phyloP scores from a whole-genome alignment of 768 basidiomycete species.

The Nidularia sp. region DNA sequence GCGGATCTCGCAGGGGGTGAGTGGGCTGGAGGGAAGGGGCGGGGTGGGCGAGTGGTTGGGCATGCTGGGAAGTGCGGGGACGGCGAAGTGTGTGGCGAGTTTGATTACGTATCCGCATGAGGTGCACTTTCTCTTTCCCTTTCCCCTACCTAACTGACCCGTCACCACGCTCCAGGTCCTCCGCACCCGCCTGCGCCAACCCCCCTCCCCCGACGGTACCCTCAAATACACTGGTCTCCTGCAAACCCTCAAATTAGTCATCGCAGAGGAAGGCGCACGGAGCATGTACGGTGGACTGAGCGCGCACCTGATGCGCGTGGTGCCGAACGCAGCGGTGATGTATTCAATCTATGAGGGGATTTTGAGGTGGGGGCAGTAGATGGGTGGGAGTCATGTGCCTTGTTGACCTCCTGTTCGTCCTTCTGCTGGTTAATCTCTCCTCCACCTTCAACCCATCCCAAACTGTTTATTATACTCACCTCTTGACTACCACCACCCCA shows the following conservation, averaged over 20 bases:
- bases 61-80: slow-evolving; percentile 87
- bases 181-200: slow-evolving; percentile 90
- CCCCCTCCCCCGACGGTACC: slow-evolving; percentile 62
- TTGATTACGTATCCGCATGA: slow-evolving; percentile 98
- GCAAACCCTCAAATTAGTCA: slow-evolving; percentile 81
- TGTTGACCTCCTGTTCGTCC: too few species aligned
- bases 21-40: slow-evolving; percentile 49
- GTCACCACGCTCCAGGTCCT: too few species aligned
- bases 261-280: slow-evolving; percentile 85
- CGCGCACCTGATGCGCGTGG: slow-evolving; percentile 94
- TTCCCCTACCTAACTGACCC: too few species aligned
- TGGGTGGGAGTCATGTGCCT: too few species aligned
- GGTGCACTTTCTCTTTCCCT: too few species aligned
- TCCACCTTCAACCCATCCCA: too few species aligned
- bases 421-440: too few species aligned
- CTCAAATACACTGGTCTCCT: slow-evolving; percentile 81
- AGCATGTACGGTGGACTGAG: slow-evolving; percentile 89
- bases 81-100: slow-evolving; percentile 90
- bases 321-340: slow-evolving; percentile 97
- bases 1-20: slow-evolving; percentile 71
- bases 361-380: slow-evolving; percentile 48
- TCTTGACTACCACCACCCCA: too few species aligned
- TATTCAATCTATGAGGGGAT: slow-evolving; percentile 91
- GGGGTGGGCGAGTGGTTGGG: slow-evolving; percentile 66
- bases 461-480: too few species aligned